phyloP scores from a whole-genome alignment of 2,329 filamentous ascomycete species.

The Aspergillus sp. region DNA sequence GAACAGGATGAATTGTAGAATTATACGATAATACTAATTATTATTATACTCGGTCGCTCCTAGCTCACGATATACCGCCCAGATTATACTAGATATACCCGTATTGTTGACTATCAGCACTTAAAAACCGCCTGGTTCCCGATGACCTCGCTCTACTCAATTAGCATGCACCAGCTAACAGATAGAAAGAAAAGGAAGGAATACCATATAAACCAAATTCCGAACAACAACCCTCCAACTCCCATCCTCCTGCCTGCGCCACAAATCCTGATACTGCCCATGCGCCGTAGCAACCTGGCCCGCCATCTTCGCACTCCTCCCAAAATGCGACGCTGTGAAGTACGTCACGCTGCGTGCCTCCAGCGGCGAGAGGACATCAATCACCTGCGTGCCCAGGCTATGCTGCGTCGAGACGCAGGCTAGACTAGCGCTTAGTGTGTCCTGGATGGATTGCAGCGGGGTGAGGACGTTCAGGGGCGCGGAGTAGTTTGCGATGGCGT shows the following conservation, averaged over 20 bases:
- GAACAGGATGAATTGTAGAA: too few relatives aligned
- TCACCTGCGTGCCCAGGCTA: slow-evolving; percentile 13
- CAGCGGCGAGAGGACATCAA: slow-evolving; percentile 6
- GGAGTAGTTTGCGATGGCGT: slow-evolving; percentile 17
- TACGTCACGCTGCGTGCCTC: slow-evolving; percentile 14
- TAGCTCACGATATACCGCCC: too few relatives aligned
- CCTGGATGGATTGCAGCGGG: slow-evolving; percentile 1
- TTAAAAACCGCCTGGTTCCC: slow-evolving; percentile 1
- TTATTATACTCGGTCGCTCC: too few relatives aligned
- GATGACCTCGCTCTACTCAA: background rate
- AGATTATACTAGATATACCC: too few relatives aligned
- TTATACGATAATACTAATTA: too few relatives aligned
- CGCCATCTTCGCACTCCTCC: background rate
- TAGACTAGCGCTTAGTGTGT: slow-evolving; percentile 12
- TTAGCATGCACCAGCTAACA: background rate
- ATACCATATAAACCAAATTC: slow-evolving; percentile 8
- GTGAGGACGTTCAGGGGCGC: slow-evolving; percentile 16
- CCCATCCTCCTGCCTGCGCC: background rate
- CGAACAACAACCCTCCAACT: slow-evolving; percentile 1
- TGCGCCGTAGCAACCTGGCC: slow-evolving; percentile 1
- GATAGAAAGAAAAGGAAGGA: background rate
- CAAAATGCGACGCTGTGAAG: slow-evolving; percentile 14
- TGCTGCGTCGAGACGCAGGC: slow-evolving; percentile 18
- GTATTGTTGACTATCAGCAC: background rate
- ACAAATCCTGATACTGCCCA: slow-evolving; percentile 8